Conservation (phyloP, 805 yeast genomes). For the Candida taoyuanica region DNA sequence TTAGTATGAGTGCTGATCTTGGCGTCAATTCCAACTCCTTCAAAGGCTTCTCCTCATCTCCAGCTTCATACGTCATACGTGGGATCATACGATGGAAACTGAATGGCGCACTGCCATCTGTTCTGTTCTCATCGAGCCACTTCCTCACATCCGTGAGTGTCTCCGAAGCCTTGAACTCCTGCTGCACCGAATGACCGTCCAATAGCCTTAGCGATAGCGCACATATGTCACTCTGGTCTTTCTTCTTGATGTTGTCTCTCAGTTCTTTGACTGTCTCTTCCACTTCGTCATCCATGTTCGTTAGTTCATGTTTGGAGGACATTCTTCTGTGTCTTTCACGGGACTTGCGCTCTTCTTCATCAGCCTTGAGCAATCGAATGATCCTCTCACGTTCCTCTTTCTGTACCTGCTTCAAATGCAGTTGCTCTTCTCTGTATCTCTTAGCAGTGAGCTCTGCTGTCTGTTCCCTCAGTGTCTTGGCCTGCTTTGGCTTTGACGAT, state of each 20-base stretch:
- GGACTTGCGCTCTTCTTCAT: constrained; percentile 41
- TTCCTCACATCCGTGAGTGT: constrained; percentile 54
- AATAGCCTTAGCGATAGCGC: constrained; percentile 56
- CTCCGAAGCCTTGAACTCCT: constrained; percentile 41
- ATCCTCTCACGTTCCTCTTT: constrained; percentile 53
- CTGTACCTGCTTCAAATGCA: constrained; percentile 33
- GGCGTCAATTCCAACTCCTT: constrained; percentile 57
- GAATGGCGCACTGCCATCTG: constrained; percentile 42
- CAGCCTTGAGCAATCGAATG: constrained; percentile 46
- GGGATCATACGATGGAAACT: constrained; percentile 51
- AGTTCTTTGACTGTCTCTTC: constrained; percentile 21
- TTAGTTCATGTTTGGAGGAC: constrained; percentile 11
- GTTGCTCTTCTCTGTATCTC: constrained; percentile 35
- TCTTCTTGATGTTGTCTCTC: constrained; percentile 20
- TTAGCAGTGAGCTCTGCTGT: constrained; percentile 36
- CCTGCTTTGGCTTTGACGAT: constrained; percentile 4
- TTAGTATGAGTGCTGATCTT: constrained; percentile 68
- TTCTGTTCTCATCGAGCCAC: constrained; percentile 52
- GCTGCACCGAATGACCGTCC: constrained; percentile 57
- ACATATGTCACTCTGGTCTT: constrained; percentile 27
- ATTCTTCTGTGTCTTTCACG: constrained; percentile 20
- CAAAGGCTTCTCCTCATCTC: constrained; percentile 56
- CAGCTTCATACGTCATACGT: constrained; percentile 54
- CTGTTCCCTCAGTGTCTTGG: constrained; percentile 35
- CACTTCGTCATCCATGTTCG: constrained; percentile 28